Evolutionary conservation across 495 filamentous ascomycete species (phyloP), one percentile per base, ranked within the genome.

Genomic region (Daldinia loculata): DNA sequence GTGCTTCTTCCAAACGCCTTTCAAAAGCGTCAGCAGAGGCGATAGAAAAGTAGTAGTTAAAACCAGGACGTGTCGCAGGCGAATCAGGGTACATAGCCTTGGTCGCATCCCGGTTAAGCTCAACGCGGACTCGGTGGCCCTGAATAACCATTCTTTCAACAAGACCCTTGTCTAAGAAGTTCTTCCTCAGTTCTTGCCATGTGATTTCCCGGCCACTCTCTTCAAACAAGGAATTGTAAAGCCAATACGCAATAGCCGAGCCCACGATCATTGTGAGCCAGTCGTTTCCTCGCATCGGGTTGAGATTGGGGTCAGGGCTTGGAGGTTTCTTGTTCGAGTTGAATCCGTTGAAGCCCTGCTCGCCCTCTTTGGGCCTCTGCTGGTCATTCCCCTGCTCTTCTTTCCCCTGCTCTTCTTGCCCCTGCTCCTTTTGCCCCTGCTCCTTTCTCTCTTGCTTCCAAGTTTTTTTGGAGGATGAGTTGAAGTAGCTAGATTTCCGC

Each of bases 11-110:
- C 11, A 99, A 78, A 72, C 87, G 89, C 70, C 90, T 86, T 82
- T 99, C 95, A 74, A 98, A 98, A 41, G 91, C 89, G 48, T 98
- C 95, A 48, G 97, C 88, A 17, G 94, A 97, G 51, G 95, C 95
- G 74, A 99, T 97, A 64, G 88, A 94, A 85, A 98, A 99, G 80
- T 93, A 95, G 79, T 97, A 97, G 80, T 88, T 84, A 81, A 94
- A 92, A 56, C 88, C 86, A 17, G 86, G 84, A 51, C 90, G 88
- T 12, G 83, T 85, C 29, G 90, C 92, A 15, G 88, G 86, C 9
- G 93, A 93, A 34, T 97, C 95, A 29, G 95, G 92, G 70, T 97
- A 95, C 77, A 92, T 87, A 43, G 87, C 79, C 30, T 87, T 84
- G 2, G 91, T 86, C 57, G 93, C 93, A 62, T 97, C 93, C 43